These are phyloP conservation scores for Pyrenula aspistea DNA, from an alignment of 495 filamentous ascomycete species.

Conservation along the genomic window DNA sequence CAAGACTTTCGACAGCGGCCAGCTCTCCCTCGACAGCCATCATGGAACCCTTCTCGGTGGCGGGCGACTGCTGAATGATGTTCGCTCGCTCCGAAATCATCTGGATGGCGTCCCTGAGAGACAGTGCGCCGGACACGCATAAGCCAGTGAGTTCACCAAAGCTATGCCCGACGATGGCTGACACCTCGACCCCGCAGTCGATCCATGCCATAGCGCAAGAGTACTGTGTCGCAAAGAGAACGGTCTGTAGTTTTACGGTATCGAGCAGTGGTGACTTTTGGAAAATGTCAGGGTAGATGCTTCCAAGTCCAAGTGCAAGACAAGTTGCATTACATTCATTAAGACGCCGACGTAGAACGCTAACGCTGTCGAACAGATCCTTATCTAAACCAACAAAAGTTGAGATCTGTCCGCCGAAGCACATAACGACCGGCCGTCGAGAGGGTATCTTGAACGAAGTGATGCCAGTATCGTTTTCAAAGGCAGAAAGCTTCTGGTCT, in stretches of 20 bases:
- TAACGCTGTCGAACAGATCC: slow-evolving; percentile 16
- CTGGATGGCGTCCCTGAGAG: slow-evolving; percentile 22
- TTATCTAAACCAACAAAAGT: slow-evolving; percentile 18
- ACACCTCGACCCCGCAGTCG: slow-evolving; percentile 22
- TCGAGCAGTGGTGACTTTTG: slow-evolving; percentile 19
- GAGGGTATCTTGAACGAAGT: slow-evolving; percentile 1
- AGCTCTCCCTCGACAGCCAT: slow-evolving; percentile 29
- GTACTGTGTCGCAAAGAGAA: slow-evolving; percentile 37
- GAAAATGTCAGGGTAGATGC: slow-evolving; percentile 35
- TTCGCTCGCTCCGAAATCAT: slow-evolving; percentile 29
- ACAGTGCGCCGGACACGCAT: slow-evolving; percentile 23
- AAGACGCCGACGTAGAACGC: slow-evolving; percentile 24
- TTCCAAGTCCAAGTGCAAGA: slow-evolving; percentile 14
- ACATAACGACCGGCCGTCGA: slow-evolving; percentile 13
- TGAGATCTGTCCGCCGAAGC: slow-evolving; percentile 22
- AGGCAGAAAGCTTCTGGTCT: slow-evolving; percentile 12
- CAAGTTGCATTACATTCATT: slow-evolving; percentile 21
- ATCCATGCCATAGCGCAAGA: slow-evolving; percentile 34
- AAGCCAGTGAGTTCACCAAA: slow-evolving; percentile 35
- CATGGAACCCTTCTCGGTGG: slow-evolving; percentile 36
- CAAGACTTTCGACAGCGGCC: slow-evolving; percentile 4
- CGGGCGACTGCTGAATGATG: slow-evolving; percentile 34
- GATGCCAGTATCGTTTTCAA: not conserved
- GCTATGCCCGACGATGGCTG: slow-evolving; percentile 37
- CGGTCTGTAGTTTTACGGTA: slow-evolving; percentile 25